Conservation (phyloP, 139 green algal genomes). For the Parachlorella kessleri region DNA sequence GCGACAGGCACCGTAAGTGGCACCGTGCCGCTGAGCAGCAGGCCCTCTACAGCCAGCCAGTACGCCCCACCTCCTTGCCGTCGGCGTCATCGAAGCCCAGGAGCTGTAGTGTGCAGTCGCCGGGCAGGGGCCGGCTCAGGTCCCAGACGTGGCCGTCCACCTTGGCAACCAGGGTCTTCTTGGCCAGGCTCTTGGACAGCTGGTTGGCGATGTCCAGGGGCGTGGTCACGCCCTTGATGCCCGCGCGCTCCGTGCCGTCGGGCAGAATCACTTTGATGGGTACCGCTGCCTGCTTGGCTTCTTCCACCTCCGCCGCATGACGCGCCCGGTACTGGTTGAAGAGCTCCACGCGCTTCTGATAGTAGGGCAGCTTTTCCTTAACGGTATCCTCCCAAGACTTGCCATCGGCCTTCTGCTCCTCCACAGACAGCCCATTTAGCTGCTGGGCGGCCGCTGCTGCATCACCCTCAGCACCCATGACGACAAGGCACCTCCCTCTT, state of each 20-base stretch:
- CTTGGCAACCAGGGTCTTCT: slow-evolving; percentile 88
- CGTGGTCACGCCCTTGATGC: slow-evolving; percentile 85
- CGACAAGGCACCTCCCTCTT: no score
- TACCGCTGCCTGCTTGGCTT: slow-evolving; percentile 42
- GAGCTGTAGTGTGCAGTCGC: slow-evolving; percentile 86
- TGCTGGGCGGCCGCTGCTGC: no score
- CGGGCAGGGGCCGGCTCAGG: slow-evolving; percentile 84
- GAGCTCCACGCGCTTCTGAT: slow-evolving; percentile 83
- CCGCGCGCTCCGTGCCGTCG: slow-evolving; percentile 61
- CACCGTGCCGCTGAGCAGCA: background rate
- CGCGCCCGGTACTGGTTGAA: slow-evolving; percentile 84
- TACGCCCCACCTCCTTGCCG: slow-evolving; percentile 79
- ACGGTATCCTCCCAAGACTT: slow-evolving; percentile 43
- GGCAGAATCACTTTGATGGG: slow-evolving; percentile 90
- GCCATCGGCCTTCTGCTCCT: background rate
- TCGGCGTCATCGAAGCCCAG: slow-evolving; percentile 87
- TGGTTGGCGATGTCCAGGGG: slow-evolving; percentile 91
- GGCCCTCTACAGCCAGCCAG: background rate
- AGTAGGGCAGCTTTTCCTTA: slow-evolving; percentile 76
- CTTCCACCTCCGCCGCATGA: slow-evolving; percentile 50
- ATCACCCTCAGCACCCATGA: no score
- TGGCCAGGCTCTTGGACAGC: slow-evolving; percentile 90
- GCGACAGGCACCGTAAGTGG: no score
- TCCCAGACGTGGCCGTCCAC: slow-evolving; percentile 90
- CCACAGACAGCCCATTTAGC: no score